Evolutionary conservation across 768 basidiomycete genomes (phyloP), one percentile per base, ranked within the genome.

Genomic region (Lactarius psammicola): DNA sequence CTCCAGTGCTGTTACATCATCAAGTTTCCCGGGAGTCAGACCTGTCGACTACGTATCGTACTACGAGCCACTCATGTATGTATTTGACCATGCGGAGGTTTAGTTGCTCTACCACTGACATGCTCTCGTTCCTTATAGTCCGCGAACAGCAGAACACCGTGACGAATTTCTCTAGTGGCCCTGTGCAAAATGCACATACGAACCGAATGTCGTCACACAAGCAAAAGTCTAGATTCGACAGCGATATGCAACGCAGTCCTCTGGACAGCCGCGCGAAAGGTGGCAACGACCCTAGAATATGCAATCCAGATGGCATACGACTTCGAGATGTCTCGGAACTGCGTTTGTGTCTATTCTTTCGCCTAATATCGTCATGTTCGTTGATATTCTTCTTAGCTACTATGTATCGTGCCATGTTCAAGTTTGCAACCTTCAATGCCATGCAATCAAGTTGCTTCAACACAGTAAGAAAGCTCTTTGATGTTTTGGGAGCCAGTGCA

Each of bases 371-470:
- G 10, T 34, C 2, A 9, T 36, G 7, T 20, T 67, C 44, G 34
- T 65, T 18, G 54, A 28, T 49, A 8, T n/a, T 54, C 10, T 40
- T 49, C n/a, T 11, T 69, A 96, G 95, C 93, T 59, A 91, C 94
- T 72, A 81, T 87, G 18, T 94, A 89, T 75, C 85, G 91, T 18
- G 79, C 82, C 0, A 78, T 94, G 2, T 97, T 95, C 83, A 90
- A 90, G 72, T 97, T 95, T 69, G 87, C 87, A 0, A 84, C 89
- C 3, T 98, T 98, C 80, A 98, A 98, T 74, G 87, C 89, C 3
- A 85, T 98, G 26, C 96, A 99, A 71, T 93, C 91, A 17, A 81
- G 80, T 33, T 94, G 92, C 73, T 92, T 91, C 69, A 84, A 90
- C 56, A 81, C 82, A 69, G 94, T 94, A 72, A 64, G 85, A 74